Percentiles rank a stretch among this genome's conserved stretches.
Evolutionary conservation across 805 yeast genomes (phyloP).

Genomic region (Dipodascopsis uninucleata): DNA sequence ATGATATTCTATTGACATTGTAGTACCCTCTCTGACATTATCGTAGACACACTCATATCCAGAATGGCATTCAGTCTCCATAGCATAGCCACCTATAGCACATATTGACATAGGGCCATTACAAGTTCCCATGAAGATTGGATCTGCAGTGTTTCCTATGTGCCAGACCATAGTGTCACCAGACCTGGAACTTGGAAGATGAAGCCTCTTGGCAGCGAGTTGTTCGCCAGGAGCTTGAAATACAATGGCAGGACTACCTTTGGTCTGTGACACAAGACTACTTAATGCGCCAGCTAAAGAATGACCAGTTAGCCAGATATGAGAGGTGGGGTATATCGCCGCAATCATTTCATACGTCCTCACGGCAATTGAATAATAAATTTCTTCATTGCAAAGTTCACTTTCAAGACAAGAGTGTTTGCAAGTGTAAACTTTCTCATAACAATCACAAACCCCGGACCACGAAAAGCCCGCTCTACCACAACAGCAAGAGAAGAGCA

Average conservation of each 20-base stretch:
- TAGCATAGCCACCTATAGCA: conserved; percentile 89
- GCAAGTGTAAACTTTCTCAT: conserved; percentile 74
- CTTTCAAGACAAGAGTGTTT: conserved; percentile 80
- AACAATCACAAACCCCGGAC: conserved; percentile 96
- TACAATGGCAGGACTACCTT: conserved; percentile 83
- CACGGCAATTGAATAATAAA: conserved; percentile 76
- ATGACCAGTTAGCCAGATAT: conserved; percentile 92
- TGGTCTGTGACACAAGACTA: conserved; percentile 78
- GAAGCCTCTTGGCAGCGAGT: conserved; percentile 77
- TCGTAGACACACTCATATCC: conserved; percentile 87
- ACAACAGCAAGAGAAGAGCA: conserved; percentile 92
- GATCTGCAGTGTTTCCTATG: conserved; percentile 95
- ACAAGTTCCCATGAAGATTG: conserved; percentile 93
- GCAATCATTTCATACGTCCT: conserved; percentile 74
- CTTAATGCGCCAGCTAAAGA: conserved; percentile 90
- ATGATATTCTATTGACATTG: conserved; percentile 80
- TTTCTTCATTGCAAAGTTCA: conserved; percentile 67
- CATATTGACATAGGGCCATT: conserved; percentile 90
- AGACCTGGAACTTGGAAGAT: conserved; percentile 79
- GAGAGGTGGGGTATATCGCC: conserved; percentile 59
- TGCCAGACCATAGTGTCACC: conserved; percentile 87
- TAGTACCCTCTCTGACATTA: conserved; percentile 91
- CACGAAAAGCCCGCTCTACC: conserved; percentile 87
- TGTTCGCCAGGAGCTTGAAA: conserved; percentile 93
- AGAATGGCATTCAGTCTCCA: conserved; percentile 94